Percentiles rank a stretch among this genome's conserved stretches.
phyloP scores from a whole-genome alignment of 208 protist species.

The Leishmania gerbilli region DNA sequence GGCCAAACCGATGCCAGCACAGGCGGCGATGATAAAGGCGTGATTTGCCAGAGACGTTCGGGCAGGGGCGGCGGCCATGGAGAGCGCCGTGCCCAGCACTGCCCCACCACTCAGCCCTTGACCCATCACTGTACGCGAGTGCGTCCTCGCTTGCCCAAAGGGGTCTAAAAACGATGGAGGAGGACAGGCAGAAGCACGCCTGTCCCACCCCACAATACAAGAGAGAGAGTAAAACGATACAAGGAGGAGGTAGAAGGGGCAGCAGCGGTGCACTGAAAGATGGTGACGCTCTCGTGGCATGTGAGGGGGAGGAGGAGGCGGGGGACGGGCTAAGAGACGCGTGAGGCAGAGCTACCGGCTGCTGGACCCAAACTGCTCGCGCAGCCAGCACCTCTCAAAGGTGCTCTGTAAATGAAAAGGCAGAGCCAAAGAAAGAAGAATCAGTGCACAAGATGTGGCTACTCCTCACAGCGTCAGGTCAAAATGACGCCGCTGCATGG shows the following conservation, averaged over 20 bases:
- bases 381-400: neutral
- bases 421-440: neutral
- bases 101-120: constrained; percentile 79
- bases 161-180: neutral
- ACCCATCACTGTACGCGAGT: constrained; percentile 52
- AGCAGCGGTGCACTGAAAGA: neutral
- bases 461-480: neutral
- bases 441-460: neutral
- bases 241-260: neutral
- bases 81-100: constrained; percentile 56
- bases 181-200: neutral
- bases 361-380: neutral
- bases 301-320: neutral
- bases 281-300: neutral
- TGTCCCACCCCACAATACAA: neutral
- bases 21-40: constrained; percentile 53
- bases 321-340: neutral
- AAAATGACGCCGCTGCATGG: neutral
- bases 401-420: neutral
- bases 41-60: constrained; percentile 61
- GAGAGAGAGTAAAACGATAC: neutral
- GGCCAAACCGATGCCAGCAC: constrained; percentile 60
- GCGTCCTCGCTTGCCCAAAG: neutral
- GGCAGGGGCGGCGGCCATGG: constrained; percentile 59
- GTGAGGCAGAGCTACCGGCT: neutral